These are phyloP conservation scores for Polyplosphaeria fusca DNA, from an alignment of 495 filamentous ascomycete genomes.

Conservation along the genomic window DNA sequence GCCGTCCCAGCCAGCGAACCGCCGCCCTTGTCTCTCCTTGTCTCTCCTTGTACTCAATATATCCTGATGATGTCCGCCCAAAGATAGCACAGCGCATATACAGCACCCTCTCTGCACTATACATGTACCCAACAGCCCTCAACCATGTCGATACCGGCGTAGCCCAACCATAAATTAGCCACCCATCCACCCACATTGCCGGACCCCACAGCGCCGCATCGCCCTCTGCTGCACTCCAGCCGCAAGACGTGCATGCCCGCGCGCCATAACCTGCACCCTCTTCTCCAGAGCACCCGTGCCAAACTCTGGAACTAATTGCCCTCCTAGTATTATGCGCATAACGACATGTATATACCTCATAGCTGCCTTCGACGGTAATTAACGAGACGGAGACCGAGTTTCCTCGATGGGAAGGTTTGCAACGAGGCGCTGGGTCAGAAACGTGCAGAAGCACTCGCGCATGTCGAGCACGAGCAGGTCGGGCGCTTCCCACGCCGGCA, in stretches of 20 bases:
- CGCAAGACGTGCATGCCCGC: slow-evolving; percentile 2
- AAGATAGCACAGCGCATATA: slow-evolving; percentile 24
- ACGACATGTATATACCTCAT: slow-evolving; percentile 25
- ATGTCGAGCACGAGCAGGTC: slow-evolving; percentile 39
- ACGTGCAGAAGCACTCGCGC: slow-evolving; percentile 36
- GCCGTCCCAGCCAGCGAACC: neutral
- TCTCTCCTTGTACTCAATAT: neutral
- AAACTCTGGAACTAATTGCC: slow-evolving; percentile 16
- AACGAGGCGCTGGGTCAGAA: slow-evolving; percentile 7
- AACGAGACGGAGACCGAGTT: slow-evolving; percentile 1
- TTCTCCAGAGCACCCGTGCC: neutral
- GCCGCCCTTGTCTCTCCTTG: neutral
- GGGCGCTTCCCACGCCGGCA: slow-evolving; percentile 40
- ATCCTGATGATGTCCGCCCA: neutral
- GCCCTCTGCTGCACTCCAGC: slow-evolving; percentile 12
- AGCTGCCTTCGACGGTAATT: slow-evolving; percentile 24
- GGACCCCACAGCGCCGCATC: slow-evolving; percentile 7
- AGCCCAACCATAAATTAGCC: slow-evolving; percentile 31
- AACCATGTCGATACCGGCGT: slow-evolving; percentile 6
- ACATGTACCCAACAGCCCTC: slow-evolving; percentile 28
- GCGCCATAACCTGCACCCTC: slow-evolving; percentile 1
- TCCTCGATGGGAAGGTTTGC: slow-evolving; percentile 20
- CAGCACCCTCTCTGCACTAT: slow-evolving; percentile 7
- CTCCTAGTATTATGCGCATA: slow-evolving; percentile 31
- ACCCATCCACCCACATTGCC: neutral